Evolutionary conservation across 116 monocot species (phyloP), one percentile per base, ranked within the genome.

Genomic region (Thalassia testudinum): DNA sequence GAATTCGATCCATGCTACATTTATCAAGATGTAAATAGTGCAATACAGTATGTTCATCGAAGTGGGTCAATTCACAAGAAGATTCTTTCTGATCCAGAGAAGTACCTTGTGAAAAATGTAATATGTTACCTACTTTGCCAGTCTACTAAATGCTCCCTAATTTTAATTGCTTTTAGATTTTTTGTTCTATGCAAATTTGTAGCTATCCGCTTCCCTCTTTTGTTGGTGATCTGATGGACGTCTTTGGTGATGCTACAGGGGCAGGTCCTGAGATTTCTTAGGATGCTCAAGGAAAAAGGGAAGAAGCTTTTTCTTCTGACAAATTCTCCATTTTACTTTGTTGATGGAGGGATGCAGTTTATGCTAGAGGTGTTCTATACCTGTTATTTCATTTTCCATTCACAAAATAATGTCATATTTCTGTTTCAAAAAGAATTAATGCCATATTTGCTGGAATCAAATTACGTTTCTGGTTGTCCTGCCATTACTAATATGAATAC

Each of bases 261-360:
- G 42, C 66, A 74, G 63, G 56, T 86, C 24, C 56, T 77, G 14
- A 52, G 52, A 30, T 85, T 89, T 68, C 60, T 97, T 58, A 66
- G 60, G 62, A 80, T 61, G 74, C 67, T 97, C 15, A 97, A 78
- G 70, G 82, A 85, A 49, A 85, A 79, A 20, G 97, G 97, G 28
- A 97, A 97, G 62, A 97, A 85, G 50, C 70, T 97, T 52, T 97
- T 97, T 64, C 67, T 97, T 62, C 72, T 97, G 29, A 97, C 97
- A 24, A 97, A 97, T 66, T 97, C 97, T 57, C 97, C 89, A 43
- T 89, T 76, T 71, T 79, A 70, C 68, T 97, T 97, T 79, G 97
- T 97, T 22, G 82, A 97, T 69, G 97, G 89, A 19, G 89, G 97
- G 45, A 89, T 97, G 97, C 66, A 37, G 8, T 97, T 71, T 49